Evolutionary conservation across 176 grass and related monocot species (phyloP).

Genomic region (Carex parvula): DNA sequence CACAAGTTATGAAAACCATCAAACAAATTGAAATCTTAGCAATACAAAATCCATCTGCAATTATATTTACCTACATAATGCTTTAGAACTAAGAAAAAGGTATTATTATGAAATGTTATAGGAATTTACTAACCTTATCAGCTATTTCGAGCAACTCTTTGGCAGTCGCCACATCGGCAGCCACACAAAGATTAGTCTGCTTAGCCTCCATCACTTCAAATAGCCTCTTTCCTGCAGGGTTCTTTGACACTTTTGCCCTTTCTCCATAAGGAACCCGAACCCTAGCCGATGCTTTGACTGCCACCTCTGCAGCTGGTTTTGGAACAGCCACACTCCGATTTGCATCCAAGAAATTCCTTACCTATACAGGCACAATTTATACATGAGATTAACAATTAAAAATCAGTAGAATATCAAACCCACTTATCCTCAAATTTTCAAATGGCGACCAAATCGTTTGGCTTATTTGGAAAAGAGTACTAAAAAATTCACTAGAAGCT

Average conservation of each 20-base stretch:
- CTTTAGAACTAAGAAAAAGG: not conserved
- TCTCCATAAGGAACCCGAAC: conserved; percentile 42
- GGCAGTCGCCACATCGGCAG: conserved; percentile 81
- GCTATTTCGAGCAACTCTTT: conserved; percentile 81
- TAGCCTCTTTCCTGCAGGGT: conserved; percentile 69
- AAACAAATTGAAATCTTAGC: not conserved
- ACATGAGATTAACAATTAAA: not conserved
- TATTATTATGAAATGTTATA: not conserved
- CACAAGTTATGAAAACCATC: not conserved
- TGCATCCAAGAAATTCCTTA: conserved; percentile 65
- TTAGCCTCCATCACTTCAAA: conserved; percentile 91
- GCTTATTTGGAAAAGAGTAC: not conserved
- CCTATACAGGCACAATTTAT: conserved; percentile 14
- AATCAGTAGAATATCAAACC: not conserved
- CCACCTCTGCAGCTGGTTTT: conserved; percentile 1
- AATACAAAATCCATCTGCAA: not conserved
- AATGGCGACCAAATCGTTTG: not conserved
- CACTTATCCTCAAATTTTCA: not conserved
- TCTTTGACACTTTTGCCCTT: conserved; percentile 50
- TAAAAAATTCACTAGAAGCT: not conserved
- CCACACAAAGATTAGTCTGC: conserved; percentile 78
- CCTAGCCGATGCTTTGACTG: conserved; percentile 7
- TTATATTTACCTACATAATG: not conserved
- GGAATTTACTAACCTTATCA: conserved; percentile 42
- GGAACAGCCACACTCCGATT: conserved; percentile 75